phyloP scores from a whole-genome alignment of 78 protist genomes.

The Dictyostelium firmibasis region DNA sequence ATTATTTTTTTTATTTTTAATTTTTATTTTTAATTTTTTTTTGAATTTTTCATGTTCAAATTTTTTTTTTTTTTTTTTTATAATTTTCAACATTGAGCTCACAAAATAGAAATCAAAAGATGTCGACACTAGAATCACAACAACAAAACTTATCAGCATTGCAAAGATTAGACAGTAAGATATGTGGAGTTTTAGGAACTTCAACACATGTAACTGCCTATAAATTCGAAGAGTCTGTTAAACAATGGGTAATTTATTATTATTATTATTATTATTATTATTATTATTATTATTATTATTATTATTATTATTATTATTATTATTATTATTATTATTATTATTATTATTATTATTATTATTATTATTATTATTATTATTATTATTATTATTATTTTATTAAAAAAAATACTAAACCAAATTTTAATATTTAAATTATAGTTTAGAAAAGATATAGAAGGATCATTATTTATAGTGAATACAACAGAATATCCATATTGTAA shows the following conservation, averaged over 20 bases:
- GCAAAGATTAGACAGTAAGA: constrained; percentile 58
- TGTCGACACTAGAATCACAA: constrained; percentile 7
- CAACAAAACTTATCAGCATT: constrained; percentile 65
- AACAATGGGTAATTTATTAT: constrained; percentile 60
- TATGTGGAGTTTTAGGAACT: constrained; percentile 40
- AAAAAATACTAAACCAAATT: no score
- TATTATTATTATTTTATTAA: background rate
- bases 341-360: no score
- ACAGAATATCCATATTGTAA: constrained; percentile 52
- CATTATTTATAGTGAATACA: constrained; percentile 60
- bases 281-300: no score
- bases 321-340: no score
- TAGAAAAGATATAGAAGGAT: constrained; percentile 71
- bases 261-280: no score
- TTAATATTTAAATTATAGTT: background rate
- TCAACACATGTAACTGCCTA: constrained; percentile 67
- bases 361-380: background rate
- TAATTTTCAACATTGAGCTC: no score
- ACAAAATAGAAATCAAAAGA: background rate
- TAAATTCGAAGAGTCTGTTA: constrained; percentile 33
- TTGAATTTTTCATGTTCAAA: no score
- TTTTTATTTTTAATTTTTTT: no score
- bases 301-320: no score
- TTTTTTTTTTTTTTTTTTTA: constrained; percentile 7
- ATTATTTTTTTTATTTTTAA: no score